Conservation (phyloP, 2,329 filamentous ascomycete genomes). For the Xylogone sp. region DNA sequence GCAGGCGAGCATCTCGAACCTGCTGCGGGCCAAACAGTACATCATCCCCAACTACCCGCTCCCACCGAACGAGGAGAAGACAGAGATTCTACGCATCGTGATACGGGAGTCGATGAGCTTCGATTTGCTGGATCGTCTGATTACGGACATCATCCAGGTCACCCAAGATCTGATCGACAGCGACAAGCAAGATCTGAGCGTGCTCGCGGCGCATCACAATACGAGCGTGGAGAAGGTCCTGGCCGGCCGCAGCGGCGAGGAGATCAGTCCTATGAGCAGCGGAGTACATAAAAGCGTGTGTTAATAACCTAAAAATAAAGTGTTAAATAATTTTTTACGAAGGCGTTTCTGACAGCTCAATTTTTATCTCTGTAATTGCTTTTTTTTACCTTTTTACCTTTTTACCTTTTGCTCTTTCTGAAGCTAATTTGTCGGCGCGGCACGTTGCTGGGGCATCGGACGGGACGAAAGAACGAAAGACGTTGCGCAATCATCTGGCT, state of each 20-base stretch:
- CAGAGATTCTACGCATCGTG: slow-evolving; percentile 64
- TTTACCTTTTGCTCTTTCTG: too few species aligned
- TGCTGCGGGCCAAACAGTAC: slow-evolving; percentile 64
- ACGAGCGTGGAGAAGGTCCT: too few species aligned
- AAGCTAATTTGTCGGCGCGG: too few species aligned
- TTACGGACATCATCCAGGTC: slow-evolving; percentile 55
- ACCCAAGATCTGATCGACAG: slow-evolving; percentile 57
- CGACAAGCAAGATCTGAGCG: slow-evolving; percentile 39
- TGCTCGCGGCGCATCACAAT: slow-evolving; percentile 1
- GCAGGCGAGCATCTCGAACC: slow-evolving; percentile 58
- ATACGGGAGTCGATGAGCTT: slow-evolving; percentile 65
- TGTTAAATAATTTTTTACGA: too few species aligned
- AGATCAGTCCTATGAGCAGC: slow-evolving; percentile 38
- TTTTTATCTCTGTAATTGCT: too few species aligned
- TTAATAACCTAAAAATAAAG: slow-evolving; percentile 18
- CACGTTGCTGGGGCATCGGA: too few species aligned
- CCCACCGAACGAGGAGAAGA: slow-evolving; percentile 57
- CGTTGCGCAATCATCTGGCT: too few species aligned
- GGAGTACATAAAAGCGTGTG: slow-evolving; percentile 47
- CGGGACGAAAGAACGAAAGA: too few species aligned
- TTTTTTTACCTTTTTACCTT: too few species aligned
- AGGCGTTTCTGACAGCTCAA: too few species aligned
- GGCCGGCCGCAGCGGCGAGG: slow-evolving; percentile 27
- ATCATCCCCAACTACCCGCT: slow-evolving; percentile 70
- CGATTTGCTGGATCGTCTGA: slow-evolving; percentile 61